Percentiles rank a stretch among this genome's conserved stretches.
phyloP scores from a whole-genome alignment of 2,329 filamentous ascomycete species.

The Phialophora macrospora region DNA sequence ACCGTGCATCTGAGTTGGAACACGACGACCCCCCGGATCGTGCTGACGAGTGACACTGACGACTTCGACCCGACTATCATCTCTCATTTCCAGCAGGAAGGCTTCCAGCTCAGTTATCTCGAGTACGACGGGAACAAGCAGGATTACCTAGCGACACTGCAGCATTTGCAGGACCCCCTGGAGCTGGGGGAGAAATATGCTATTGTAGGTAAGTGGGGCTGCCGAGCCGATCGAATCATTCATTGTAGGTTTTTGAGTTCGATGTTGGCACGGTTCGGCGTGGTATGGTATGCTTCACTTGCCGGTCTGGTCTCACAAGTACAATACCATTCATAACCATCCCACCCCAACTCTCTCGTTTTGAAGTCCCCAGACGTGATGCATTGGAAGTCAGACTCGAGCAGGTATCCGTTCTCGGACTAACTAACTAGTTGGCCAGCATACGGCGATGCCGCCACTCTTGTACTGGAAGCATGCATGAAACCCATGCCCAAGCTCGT shows the following conservation, averaged over 20 bases:
- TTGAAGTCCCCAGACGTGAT: not conserved
- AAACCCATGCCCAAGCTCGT: constrained; percentile 63
- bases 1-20: constrained; percentile 33
- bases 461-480: constrained; percentile 63
- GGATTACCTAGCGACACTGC: constrained; percentile 56
- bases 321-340: not conserved
- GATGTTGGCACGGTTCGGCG: not conserved
- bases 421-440: constrained; percentile 48
- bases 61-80: constrained; percentile 61
- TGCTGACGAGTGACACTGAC: constrained; percentile 39
- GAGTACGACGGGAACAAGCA: constrained; percentile 59
- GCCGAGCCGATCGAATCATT: not conserved
- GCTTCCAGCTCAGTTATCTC: constrained; percentile 64
- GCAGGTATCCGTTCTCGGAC: not conserved
- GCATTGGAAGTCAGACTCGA: not conserved
- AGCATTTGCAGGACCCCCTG: constrained; percentile 58
- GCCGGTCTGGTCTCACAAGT: not conserved
- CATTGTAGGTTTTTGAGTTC: constrained; percentile 3
- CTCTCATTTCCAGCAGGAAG: constrained; percentile 63
- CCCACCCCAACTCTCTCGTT: not conserved
- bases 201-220: constrained; percentile 59
- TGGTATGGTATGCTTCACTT: not conserved
- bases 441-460: constrained; percentile 65
- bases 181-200: constrained; percentile 65
- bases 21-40: constrained; percentile 30